Evolutionary conservation across 2,329 filamentous ascomycete genomes (phyloP).

Genomic region (Xylariomycetidae sp.): DNA sequence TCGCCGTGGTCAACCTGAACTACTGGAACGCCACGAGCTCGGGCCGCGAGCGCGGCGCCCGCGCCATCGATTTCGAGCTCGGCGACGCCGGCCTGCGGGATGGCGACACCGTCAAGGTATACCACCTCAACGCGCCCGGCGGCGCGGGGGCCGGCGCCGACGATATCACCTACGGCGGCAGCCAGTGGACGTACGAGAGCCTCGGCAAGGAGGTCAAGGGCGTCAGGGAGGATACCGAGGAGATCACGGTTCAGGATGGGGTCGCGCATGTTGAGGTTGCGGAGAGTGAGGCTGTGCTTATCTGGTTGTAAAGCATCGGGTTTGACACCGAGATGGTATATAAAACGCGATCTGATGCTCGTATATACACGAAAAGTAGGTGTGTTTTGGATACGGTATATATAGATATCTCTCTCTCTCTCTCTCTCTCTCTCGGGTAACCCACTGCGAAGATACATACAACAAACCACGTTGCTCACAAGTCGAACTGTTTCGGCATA

Average conservation of each 20-base stretch:
- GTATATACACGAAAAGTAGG: no score
- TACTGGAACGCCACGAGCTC: slow-evolving; percentile 31
- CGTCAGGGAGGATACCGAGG: slow-evolving; percentile 25
- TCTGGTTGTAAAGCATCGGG: slow-evolving; percentile 13
- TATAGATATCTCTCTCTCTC: no score
- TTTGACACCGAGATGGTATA: not conserved
- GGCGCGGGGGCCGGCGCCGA: slow-evolving; percentile 28
- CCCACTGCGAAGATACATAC: no score
- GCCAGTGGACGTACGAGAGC: slow-evolving; percentile 31
- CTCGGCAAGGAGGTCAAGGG: slow-evolving; percentile 27
- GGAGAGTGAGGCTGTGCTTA: slow-evolving; percentile 25
- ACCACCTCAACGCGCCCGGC: slow-evolving; percentile 26
- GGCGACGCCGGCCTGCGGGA: slow-evolving; percentile 10
- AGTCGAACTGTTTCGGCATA: no score
- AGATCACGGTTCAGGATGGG: slow-evolving; percentile 20
- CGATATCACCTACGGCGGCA: slow-evolving; percentile 31
- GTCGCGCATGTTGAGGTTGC: slow-evolving; percentile 18
- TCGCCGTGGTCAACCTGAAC: slow-evolving; percentile 28
- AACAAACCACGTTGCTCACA: no score
- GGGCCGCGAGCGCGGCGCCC: slow-evolving; percentile 13
- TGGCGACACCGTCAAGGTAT: slow-evolving; percentile 18
- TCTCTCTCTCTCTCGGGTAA: no score
- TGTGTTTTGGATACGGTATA: no score
- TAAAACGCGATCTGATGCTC: not conserved
- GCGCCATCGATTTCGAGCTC: slow-evolving; percentile 17